Percentiles rank a stretch among this genome's conserved stretches.
phyloP scores from a whole-genome alignment of 768 basidiomycete species.

The Mycena maculata region DNA sequence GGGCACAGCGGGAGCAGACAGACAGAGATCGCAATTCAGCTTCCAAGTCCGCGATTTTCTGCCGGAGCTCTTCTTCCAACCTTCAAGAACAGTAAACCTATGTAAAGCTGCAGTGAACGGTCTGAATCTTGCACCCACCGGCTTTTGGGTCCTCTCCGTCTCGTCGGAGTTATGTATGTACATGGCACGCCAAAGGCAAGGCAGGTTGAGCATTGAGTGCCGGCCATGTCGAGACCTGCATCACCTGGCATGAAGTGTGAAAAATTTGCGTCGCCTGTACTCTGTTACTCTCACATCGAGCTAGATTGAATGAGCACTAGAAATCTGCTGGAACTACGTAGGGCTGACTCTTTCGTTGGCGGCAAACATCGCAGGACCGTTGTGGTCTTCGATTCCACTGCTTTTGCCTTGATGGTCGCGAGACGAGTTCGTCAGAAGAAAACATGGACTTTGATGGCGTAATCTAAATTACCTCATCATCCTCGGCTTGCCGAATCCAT shows the following conservation, averaged over 20 bases:
- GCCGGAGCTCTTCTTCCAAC: conserved; percentile 61
- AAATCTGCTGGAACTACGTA: neutral
- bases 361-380: conserved; percentile 11
- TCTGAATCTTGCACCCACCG: neutral
- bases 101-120: neutral
- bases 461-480: too few species aligned
- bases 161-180: conserved; percentile 18
- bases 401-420: too few species aligned
- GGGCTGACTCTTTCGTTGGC: conserved; percentile 18
- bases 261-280: neutral
- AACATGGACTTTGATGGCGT: too few species aligned
- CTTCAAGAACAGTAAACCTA: conserved; percentile 19
- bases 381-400: conserved; percentile 3
- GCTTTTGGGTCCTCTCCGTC: conserved; percentile 28
- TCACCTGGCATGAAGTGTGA: conserved; percentile 18
- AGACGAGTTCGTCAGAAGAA: too few species aligned
- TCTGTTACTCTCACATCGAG: conserved; percentile 21
- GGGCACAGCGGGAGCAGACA: conserved; percentile 29
- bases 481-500: too few species aligned
- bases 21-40: conserved; percentile 43
- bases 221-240: neutral
- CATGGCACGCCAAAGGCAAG: conserved; percentile 17
- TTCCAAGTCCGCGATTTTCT: conserved; percentile 56
- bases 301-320: too few species aligned
- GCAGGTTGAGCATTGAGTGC: conserved; percentile 26